Percentiles rank a stretch among this genome's conserved stretches.
Evolutionary conservation across 805 yeast genomes (phyloP).

Genomic region (Suhomyces emberorum): DNA sequence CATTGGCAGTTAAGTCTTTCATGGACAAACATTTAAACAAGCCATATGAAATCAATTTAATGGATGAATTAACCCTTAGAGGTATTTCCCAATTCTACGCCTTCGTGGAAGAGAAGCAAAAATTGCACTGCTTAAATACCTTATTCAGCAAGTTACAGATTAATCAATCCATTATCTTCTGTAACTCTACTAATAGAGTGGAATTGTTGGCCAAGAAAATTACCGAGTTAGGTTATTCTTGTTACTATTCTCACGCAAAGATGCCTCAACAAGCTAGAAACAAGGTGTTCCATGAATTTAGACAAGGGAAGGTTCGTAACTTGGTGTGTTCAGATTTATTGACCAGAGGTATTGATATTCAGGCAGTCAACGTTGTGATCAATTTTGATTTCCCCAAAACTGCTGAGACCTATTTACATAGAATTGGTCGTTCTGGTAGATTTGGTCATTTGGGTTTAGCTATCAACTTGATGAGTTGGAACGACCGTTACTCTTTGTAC

Average conservation of each 20-base stretch:
- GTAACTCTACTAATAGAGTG: conserved; percentile 95
- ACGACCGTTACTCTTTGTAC: conserved; percentile 89
- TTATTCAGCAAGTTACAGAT: conserved; percentile 90
- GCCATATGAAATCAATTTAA: conserved; percentile 92
- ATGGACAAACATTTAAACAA: conserved; percentile 87
- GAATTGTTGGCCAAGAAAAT: conserved; percentile 93
- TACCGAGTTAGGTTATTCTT: conserved; percentile 93
- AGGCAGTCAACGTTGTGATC: conserved; percentile 96
- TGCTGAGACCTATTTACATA: conserved; percentile 95
- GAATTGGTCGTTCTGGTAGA: conserved; percentile 99
- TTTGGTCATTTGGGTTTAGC: conserved; percentile 98
- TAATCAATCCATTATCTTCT: conserved; percentile 94
- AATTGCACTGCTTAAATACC: conserved; percentile 92
- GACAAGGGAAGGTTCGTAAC: conserved; percentile 97
- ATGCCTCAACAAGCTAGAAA: conserved; percentile 98
- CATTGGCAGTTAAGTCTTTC: conserved; percentile 85
- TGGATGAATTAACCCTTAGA: conserved; percentile 94
- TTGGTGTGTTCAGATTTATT: conserved; percentile 94
- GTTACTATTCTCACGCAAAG: conserved; percentile 94
- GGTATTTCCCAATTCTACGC: conserved; percentile 98
- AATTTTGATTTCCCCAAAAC: conserved; percentile 98
- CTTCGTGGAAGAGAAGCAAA: conserved; percentile 96
- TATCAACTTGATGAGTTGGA: conserved; percentile 93
- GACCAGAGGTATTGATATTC: conserved; percentile 98
- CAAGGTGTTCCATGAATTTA: conserved; percentile 96